Base-by-base conservation (phyloP, 78 protist genomes). In the Protostelium mycophagum region DNA sequence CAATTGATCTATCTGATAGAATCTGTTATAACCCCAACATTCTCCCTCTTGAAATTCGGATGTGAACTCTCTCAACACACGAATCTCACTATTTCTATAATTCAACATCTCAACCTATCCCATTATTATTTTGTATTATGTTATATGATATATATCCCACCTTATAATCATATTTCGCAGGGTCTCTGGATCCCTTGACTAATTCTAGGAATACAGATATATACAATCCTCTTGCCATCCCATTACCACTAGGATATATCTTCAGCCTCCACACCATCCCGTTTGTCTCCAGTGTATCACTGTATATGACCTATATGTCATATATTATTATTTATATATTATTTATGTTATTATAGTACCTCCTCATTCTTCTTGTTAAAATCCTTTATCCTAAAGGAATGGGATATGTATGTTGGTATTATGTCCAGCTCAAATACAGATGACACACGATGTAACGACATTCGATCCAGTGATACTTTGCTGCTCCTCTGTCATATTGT, bases 21-120 rank as follows among this genome's bases (percentile, higher is more conserved):
- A 85, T 25, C 35, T 0, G 1, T 85, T 85, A 38, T 85, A 85
- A 25, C 87, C 87, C 87, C 87, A 85, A 38, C 87, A 85, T 38
- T 85, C 87, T 28, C 87, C 87, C 51, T 10, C 38, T 28, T 35
- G n/a, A 85, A 85, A 85, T 37, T 35, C 87, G 34, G 38, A 35
- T 10, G 87, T 10, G 1, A 34, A 85, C 87, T 23, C 87, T 34
- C 87, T 35, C 34, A 35, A 0, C 34, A 85, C 37, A 28, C 0
- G 0, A 36, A 1, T 36, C 0, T 37, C 51, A 25, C 25, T 10
- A 23, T 84, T 34, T 1, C 38, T 1, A 28, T 29, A 25, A 10
- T 84, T 29, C 28, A 84, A 5, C 86, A 84, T 51, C 16, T 51
- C 73, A 25, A 51, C 73, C 73, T 51, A 16, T 51, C 86, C 37